A percentile compares a stretch with the other conserved stretches of the same genome.
phyloP scores from a whole-genome alignment of 306 rosid species.

The Fragaria vesca region DNA sequence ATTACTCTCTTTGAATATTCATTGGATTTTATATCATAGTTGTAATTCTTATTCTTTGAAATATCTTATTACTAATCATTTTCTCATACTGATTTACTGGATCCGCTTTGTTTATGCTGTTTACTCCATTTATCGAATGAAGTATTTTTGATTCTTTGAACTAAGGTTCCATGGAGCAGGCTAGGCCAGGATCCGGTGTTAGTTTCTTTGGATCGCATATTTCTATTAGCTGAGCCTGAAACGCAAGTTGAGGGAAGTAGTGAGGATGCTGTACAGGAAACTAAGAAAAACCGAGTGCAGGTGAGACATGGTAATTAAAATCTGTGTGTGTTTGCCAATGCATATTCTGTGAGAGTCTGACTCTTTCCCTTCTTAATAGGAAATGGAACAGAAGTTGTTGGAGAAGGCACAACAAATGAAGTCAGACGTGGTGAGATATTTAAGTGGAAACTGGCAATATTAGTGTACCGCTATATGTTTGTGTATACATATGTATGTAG shows the following conservation, averaged over 20 bases:
- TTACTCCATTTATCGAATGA: conserved; percentile 22
- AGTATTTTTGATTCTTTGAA: conserved; percentile 22
- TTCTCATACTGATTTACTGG: background rate
- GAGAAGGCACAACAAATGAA: conserved; percentile 69
- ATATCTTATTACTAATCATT: background rate
- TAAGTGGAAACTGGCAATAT: conserved; percentile 3
- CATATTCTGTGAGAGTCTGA: conserved; percentile 17
- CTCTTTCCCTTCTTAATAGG: conserved; percentile 56
- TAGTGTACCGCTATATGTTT: background rate
- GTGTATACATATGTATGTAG: background rate
- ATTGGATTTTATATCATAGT: background rate
- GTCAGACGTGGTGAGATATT: conserved; percentile 73
- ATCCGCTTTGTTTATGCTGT: background rate
- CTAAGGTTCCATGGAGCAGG: conserved; percentile 98
- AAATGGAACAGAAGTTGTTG: conserved; percentile 82
- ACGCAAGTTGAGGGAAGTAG: conserved; percentile 79
- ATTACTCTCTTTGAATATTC: background rate
- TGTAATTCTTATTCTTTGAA: background rate
- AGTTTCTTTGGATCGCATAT: conserved; percentile 87
- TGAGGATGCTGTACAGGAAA: conserved; percentile 90
- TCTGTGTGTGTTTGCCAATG: conserved; percentile 10
- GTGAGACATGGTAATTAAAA: conserved; percentile 35
- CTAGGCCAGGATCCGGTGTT: conserved; percentile 98
- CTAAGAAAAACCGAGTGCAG: conserved; percentile 77
- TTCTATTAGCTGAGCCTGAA: conserved; percentile 94